These are phyloP conservation scores for Ogataea corticis DNA, from an alignment of 805 yeast species.

Conservation along the genomic window DNA sequence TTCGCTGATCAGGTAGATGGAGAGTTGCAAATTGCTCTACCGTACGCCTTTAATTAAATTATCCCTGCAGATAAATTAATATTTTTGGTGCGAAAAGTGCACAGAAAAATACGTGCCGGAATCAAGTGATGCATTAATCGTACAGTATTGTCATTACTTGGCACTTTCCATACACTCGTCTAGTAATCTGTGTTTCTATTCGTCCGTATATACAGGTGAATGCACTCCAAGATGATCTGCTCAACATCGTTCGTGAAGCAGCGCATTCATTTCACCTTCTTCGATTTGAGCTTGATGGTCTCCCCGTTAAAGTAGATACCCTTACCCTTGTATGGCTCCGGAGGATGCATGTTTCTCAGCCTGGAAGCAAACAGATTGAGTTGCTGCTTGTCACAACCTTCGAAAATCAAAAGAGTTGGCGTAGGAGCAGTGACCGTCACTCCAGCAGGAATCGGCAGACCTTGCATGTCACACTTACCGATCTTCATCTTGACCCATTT, in stretches of 20 bases:
- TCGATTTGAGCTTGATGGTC: constrained; percentile 85
- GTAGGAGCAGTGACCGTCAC: constrained; percentile 74
- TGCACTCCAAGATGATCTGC: background rate
- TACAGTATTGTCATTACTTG: no score
- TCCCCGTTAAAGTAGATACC: constrained; percentile 93
- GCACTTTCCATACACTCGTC: no score
- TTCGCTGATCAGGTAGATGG: no score
- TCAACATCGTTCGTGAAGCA: background rate
- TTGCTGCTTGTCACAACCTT: constrained; percentile 86
- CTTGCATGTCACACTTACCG: constrained; percentile 83
- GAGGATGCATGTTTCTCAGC: constrained; percentile 84
- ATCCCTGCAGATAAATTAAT: no score
- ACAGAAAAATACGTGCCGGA: no score
- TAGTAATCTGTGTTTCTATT: constrained; percentile 2
- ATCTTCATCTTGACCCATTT: constrained; percentile 74
- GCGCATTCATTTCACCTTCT: constrained; percentile 75
- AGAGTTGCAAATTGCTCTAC: no score
- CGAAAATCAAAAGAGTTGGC: constrained; percentile 82
- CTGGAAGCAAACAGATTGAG: constrained; percentile 87
- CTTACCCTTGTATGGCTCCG: constrained; percentile 98
- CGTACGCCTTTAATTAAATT: no score
- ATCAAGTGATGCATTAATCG: no score
- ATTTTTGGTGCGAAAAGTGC: no score
- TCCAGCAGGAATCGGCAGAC: constrained; percentile 74
- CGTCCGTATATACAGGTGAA: constrained; percentile 2